Conservation (phyloP, 768 basidiomycete species). For the Tubosaeta brunneosetosa region DNA sequence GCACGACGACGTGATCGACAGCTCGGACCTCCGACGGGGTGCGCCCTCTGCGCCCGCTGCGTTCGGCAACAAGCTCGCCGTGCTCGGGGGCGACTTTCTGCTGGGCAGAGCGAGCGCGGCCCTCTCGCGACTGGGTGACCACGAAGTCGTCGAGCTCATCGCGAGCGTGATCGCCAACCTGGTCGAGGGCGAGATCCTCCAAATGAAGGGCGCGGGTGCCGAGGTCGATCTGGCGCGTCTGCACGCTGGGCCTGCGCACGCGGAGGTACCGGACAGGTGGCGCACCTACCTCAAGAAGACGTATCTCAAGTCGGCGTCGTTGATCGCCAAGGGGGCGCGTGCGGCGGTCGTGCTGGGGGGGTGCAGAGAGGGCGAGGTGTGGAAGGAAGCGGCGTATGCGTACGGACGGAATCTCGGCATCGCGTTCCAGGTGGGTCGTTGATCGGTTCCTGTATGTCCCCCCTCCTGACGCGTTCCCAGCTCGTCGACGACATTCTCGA, state of each 20-base stretch:
- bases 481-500: slow-evolving; percentile 95
- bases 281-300: slow-evolving; percentile 84
- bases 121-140: slow-evolving; percentile 77
- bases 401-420: slow-evolving; percentile 89
- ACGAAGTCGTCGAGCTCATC: slow-evolving; percentile 90
- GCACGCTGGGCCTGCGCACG: slow-evolving; percentile 35
- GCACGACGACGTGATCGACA: slow-evolving; percentile 87
- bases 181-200: slow-evolving; percentile 94
- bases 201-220: slow-evolving; percentile 39
- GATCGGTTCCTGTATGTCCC: background rate
- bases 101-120: slow-evolving; percentile 88
- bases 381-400: slow-evolving; percentile 87
- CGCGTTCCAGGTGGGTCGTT: slow-evolving; percentile 79
- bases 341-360: slow-evolving; percentile 88
- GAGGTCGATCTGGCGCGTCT: slow-evolving; percentile 36
- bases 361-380: slow-evolving; percentile 64
- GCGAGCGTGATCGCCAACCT: slow-evolving; percentile 89
- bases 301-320: slow-evolving; percentile 86
- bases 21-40: slow-evolving; percentile 65
- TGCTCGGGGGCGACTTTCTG: slow-evolving; percentile 94
- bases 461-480: slow-evolving; percentile 36
- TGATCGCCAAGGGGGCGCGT: slow-evolving; percentile 85
- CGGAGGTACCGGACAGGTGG: slow-evolving; percentile 51
- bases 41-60: slow-evolving; percentile 64
- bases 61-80: slow-evolving; percentile 89